Evolutionary conservation across 2,329 filamentous ascomycete genomes (phyloP), one percentile per base, ranked within the genome.

Genomic region (Pseudopyricularia cyperi): DNA sequence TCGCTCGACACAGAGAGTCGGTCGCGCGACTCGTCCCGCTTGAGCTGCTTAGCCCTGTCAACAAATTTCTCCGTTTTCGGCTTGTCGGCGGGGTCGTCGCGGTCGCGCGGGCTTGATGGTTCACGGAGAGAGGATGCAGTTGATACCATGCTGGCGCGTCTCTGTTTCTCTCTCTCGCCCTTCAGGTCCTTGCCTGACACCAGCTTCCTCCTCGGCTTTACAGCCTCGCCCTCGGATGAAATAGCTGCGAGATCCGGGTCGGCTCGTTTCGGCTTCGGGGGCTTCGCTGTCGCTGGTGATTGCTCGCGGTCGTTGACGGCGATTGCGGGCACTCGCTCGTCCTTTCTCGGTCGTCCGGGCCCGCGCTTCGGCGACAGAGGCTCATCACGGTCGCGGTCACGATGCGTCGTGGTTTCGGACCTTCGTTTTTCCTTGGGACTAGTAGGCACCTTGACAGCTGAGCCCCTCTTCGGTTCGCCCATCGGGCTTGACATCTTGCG

Each of bases 111-210:
- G 51, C 78, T 80, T 4, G 73, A 66, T 1, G 73, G 69, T 37
- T 80, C 76, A 56, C 76, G 75, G 26, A 73, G 55, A 3, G 71
- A 71, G 4, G 79, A 79, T 30, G 73, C 66, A 46, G 69, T 80
- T 2, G 79, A 82, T 0, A 68, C 73, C 65, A 81, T 67, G 60
- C 79, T 82, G 46, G 75, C 69, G 7, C 80, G 76, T 17, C 79
- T 70, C 56, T 80, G 76, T 61, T 75, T 77, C 52, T 79, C 75
- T 17, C 76, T 70, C 59, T 80, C 77, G 9, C 76, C 76, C 55
- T 79, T 77, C 37, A 82, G 64, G 53, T 83, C 80, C 50, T 74
- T 76, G 34, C 80, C 80, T 1, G 80, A 83, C 19, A 84, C 71
- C 11, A 85, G 70, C 60, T 83, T 85, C 37, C 79, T 71, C 24